Base-by-base conservation (phyloP, 345 rosid genomes). In the Boechera stricta region DNA sequence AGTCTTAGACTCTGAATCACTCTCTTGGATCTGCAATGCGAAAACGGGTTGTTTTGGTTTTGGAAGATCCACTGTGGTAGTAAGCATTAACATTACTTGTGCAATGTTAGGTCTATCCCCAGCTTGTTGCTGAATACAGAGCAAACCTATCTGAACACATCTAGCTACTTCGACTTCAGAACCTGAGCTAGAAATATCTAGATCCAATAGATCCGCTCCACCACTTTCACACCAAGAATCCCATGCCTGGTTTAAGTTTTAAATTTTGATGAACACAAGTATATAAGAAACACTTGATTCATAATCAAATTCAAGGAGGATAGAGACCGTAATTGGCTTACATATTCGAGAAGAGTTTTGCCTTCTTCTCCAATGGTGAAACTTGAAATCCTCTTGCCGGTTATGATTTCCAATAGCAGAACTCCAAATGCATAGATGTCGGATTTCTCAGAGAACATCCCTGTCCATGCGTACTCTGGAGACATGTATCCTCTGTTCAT, bases 341-440 rank as follows among this genome's bases (percentile, higher is more conserved):
- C 81, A 56, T 55, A 64, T 77, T 56, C 67, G 0, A 77, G 72
- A 29, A 77, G 81, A 21, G 72, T 71, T 57, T 77, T 77, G 45
- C 81, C 72, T 63, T 64, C 81, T 0, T 77, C 81, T 7, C 84
- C 86, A 5, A 55, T 53, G 67, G 60, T 48, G 36, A 64, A 81
- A 0, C 69, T 49, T 0, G 73, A 82, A 55, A 78, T 87, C 74
- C 73, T 90, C 80, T 45, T 82, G 13, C 93, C 88, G 0, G 83
- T 80, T 33, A 88, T 77, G 69, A 86, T 86, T 84, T 90, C 98
- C 6, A 90, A 29, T 2, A 91, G 24, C 5, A 92, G 28, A n/a
- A 90, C 91, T 26, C 97, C 89, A 4, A 85, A 90, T 28, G 91
- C 89, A 10, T 82, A 90, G 2, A 90, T 87, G 52, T 92, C 94